Evolutionary conservation across 2,329 filamentous ascomycete species (phyloP), one percentile per base, ranked within the genome.

Genomic region (Fusarium concolor): DNA sequence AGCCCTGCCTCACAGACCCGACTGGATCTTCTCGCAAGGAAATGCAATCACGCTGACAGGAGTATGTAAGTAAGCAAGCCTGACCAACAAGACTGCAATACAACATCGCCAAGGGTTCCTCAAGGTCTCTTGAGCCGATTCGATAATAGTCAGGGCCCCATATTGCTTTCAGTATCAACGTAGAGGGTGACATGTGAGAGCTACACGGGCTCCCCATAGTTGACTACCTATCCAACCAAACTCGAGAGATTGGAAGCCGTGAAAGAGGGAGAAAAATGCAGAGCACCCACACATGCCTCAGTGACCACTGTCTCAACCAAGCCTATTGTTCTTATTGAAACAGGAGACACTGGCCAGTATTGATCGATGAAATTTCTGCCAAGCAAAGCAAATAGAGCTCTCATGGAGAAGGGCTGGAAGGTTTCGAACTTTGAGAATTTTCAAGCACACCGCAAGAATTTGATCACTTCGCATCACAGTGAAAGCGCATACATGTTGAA

Each of bases 81-180:
- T 64, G 53, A 68, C 61, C 59, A 69, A 65, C 55, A 50, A 47
- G 55, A 68, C 43, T 33, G 38, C 28, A 39, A 55, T 45, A 57
- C 65, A 63, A 71, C 64, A 55, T 62, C 46, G 60, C 49, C 43
- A 59, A 44, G 46, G 38, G 42, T 33, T 53, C 20, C 37, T 58
- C 49, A 45, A 55, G 41, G 39, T 26, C 54, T 42, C 38, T 57
- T 42, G 44, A 46, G 65, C 52, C 56, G 39, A 52, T 54, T 56
- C 56, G 55, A 53, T 42, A 31, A 56, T 53, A 41, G 39, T 51
- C 42, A 41, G 26, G 41, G 49, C 46, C 49, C 37, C 26, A 41
- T 31, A 42, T 24, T 42, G 22, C 28, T 20, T 38, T 33, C 17
- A 51, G 37, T 44, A 17, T 35, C 37, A 31, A 59, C 11, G 45